A percentile compares a stretch with the other conserved stretches of the same genome.
These are phyloP conservation scores for Cercophora scortea DNA, from an alignment of 495 filamentous ascomycete species.

Conservation along the genomic window DNA sequence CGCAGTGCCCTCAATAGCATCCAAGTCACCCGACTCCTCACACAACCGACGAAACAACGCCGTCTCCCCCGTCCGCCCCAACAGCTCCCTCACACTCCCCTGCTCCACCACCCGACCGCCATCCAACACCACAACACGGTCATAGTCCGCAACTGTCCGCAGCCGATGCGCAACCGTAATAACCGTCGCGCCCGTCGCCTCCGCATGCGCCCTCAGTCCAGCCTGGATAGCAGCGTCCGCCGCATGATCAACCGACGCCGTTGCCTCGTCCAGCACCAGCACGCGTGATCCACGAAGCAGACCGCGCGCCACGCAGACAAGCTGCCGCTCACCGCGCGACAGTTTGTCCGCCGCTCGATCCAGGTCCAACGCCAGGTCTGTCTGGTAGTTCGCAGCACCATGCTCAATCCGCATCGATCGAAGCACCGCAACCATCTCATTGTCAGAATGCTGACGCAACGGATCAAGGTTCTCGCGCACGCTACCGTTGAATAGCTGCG, in stretches of 20 bases:
- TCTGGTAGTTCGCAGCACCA: no score
- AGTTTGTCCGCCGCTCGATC: slow-evolving; percentile 7
- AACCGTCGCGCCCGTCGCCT: slow-evolving; percentile 22
- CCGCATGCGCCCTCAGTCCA: not conserved
- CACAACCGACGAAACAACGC: not conserved
- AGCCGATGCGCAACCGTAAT: slow-evolving; percentile 45
- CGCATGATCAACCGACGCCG: slow-evolving; percentile 6
- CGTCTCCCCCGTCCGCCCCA: not conserved
- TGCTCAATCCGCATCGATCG: slow-evolving; percentile 2
- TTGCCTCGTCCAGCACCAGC: slow-evolving; percentile 12
- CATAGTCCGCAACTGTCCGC: slow-evolving; percentile 44
- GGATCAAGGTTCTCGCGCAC: slow-evolving; percentile 39
- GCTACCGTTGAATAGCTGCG: slow-evolving; percentile 34
- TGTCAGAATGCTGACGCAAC: slow-evolving; percentile 43
- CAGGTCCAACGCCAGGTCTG: slow-evolving; percentile 4
- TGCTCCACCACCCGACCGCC: slow-evolving; percentile 32
- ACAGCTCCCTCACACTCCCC: slow-evolving; percentile 35
- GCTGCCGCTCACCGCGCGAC: slow-evolving; percentile 12
- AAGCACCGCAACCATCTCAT: slow-evolving; percentile 6
- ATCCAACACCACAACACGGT: slow-evolving; percentile 42
- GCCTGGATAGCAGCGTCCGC: slow-evolving; percentile 8
- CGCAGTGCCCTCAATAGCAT: not conserved
- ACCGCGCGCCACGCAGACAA: slow-evolving; percentile 10
- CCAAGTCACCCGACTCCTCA: not conserved
- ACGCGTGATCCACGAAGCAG: slow-evolving; percentile 5